These are phyloP conservation scores for Zelonia costaricensis DNA, from an alignment of 208 protist species.

Conservation along the genomic window DNA sequence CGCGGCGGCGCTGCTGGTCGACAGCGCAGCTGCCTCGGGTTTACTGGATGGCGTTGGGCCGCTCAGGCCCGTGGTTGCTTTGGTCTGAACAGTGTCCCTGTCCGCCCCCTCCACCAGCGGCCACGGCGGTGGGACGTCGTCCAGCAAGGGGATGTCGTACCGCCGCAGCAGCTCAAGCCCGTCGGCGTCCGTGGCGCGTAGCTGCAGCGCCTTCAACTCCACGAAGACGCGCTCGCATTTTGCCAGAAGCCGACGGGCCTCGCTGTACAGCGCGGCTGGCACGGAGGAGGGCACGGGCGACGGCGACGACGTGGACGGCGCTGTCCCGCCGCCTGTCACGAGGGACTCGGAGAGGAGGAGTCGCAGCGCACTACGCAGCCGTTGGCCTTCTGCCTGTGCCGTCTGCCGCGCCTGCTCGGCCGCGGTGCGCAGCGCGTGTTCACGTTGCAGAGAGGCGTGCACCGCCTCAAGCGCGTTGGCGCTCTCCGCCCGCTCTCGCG, in stretches of 20 bases:
- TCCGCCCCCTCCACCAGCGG: background rate
- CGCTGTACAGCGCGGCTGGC: constrained; percentile 18
- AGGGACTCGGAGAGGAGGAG: background rate
- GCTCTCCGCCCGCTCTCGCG: constrained; percentile 17
- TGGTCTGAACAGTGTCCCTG: background rate
- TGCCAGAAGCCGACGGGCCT: constrained; percentile 11
- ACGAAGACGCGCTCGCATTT: constrained; percentile 14
- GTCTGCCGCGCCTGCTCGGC: constrained; percentile 19
- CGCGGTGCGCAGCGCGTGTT: constrained; percentile 20
- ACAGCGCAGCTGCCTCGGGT: no score
- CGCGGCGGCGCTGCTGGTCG: no score
- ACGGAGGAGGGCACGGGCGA: background rate
- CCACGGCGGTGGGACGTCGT: constrained; percentile 24
- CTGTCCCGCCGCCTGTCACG: background rate
- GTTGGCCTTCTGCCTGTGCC: constrained; percentile 6
- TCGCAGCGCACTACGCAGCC: constrained; percentile 19
- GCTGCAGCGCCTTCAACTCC: constrained; percentile 34
- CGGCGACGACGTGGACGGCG: background rate
- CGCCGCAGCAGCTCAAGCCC: constrained; percentile 15
- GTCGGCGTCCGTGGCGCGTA: constrained; percentile 10
- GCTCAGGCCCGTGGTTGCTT: background rate
- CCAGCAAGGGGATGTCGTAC: constrained; percentile 24
- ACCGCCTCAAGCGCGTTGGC: constrained; percentile 12
- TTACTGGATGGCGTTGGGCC: no score
- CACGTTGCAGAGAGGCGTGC: constrained; percentile 24